These are phyloP conservation scores for Cercis canadensis DNA, from an alignment of 306 rosid genomes.

Conservation along the genomic window DNA sequence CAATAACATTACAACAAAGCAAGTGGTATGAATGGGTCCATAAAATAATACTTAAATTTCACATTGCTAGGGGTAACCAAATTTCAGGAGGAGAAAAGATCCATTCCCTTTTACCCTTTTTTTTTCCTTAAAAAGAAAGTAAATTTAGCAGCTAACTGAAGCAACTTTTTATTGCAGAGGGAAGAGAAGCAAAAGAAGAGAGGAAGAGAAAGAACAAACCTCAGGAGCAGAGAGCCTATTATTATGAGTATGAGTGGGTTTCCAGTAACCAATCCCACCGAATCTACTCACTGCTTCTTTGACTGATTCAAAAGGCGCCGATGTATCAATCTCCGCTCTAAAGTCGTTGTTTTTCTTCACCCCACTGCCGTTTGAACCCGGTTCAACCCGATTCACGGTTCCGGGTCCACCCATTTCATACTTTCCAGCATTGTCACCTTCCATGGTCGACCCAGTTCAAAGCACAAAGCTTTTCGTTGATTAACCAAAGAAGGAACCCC, in stretches of 20 bases:
- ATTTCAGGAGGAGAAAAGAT: neutral
- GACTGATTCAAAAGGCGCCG: slow-evolving; percentile 84
- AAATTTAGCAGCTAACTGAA: too few relatives aligned
- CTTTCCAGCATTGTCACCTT: too few relatives aligned
- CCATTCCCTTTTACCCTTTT: too few relatives aligned
- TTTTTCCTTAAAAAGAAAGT: too few relatives aligned
- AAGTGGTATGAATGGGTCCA: neutral
- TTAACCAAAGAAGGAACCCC: too few relatives aligned
- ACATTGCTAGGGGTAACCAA: too few relatives aligned
- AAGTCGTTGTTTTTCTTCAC: slow-evolving; percentile 14
- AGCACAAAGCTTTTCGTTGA: too few relatives aligned
- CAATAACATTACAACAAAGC: neutral
- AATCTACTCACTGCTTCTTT: slow-evolving; percentile 74
- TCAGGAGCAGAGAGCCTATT: slow-evolving; percentile 36
- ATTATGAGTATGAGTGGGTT: slow-evolving; percentile 48
- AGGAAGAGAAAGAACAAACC: slow-evolving; percentile 44
- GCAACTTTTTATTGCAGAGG: neutral
- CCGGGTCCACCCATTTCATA: neutral
- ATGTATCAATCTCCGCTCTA: slow-evolving; percentile 81
- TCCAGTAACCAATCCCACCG: slow-evolving; percentile 84
- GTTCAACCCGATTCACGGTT: slow-evolving; percentile 8
- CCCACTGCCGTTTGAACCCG: neutral
- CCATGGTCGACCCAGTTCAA: too few relatives aligned
- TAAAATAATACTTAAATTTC: neutral
- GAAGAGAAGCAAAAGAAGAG: neutral